Conservation (phyloP, 345 rosid species). For the Psidium guajava region DNA sequence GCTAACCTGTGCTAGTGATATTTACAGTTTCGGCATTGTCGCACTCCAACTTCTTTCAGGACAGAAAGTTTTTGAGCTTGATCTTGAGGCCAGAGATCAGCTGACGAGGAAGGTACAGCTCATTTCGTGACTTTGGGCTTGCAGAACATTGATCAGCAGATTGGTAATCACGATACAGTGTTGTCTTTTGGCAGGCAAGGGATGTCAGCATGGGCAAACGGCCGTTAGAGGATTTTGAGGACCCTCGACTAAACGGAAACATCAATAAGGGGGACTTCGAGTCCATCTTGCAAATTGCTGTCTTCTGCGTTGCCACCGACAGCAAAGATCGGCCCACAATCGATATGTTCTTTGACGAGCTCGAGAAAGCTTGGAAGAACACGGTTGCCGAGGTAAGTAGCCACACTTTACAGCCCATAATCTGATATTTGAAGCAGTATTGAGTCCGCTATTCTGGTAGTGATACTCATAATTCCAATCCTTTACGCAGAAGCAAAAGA, state of each 20-base stretch:
- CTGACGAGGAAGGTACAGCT: conserved; percentile 47
- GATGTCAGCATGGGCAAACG: conserved; percentile 35
- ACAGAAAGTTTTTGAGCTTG: conserved; percentile 47
- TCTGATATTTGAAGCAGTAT: not conserved
- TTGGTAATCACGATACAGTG: not conserved
- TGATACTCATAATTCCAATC: not conserved
- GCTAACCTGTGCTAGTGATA: conserved; percentile 54
- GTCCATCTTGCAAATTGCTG: conserved; percentile 35
- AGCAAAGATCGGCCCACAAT: conserved; percentile 48
- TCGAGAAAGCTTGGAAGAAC: conserved; percentile 39
- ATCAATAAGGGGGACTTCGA: conserved; percentile 28
- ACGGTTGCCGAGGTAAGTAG: conserved; percentile 4
- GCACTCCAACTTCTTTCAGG: conserved; percentile 54
- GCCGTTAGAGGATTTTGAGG: conserved; percentile 34
- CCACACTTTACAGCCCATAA: not conserved
- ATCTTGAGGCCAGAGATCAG: conserved; percentile 54
- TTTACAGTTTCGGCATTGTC: conserved; percentile 63
- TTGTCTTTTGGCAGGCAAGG: conserved; percentile 22
- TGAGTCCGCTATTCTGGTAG: not conserved
- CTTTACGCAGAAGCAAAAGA: conserved; percentile 1
- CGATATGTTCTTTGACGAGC: conserved; percentile 29
- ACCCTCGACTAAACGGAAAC: conserved; percentile 27
- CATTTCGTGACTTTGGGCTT: not conserved
- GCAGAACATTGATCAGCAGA: not conserved
- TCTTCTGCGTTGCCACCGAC: conserved; percentile 34